phyloP scores from a whole-genome alignment of 2,329 filamentous ascomycete species.

The Ceratocystis lukuohia region DNA sequence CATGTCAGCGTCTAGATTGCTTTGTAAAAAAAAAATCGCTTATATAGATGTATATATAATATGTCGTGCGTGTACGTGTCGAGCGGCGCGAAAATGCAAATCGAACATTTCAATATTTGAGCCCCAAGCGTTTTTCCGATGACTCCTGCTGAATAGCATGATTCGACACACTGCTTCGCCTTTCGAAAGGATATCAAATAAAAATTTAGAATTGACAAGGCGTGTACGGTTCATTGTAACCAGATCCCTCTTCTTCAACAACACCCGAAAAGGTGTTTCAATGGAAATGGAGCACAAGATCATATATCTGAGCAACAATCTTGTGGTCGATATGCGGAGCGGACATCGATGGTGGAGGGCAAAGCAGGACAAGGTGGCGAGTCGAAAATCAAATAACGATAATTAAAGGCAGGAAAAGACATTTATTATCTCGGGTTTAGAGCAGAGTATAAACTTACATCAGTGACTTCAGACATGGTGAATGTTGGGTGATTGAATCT shows the following conservation, averaged over 20 bases:
- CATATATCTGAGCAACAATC: background rate
- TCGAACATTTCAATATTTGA: no score
- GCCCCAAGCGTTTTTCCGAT: no score
- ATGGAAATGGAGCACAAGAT: background rate
- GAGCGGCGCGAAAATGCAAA: no score
- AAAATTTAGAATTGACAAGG: background rate
- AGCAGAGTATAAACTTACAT: slow-evolving; percentile 34
- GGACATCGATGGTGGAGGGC: background rate
- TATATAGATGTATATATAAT: no score
- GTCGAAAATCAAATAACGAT: background rate
- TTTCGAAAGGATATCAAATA: background rate
- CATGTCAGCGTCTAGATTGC: slow-evolving; percentile 13
- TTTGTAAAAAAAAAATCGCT: background rate
- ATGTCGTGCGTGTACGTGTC: no score
- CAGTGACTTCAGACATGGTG: slow-evolving; percentile 41
- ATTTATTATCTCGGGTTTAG: background rate
- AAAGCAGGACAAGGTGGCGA: background rate
- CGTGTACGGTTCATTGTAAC: background rate
- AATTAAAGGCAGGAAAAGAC: background rate
- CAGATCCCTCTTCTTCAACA: background rate
- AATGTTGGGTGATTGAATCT: slow-evolving; percentile 28
- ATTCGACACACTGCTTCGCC: background rate
- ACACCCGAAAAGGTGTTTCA: background rate
- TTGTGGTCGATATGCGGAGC: background rate
- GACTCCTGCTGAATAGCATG: background rate